Conservation (phyloP, 495 filamentous ascomycete genomes). For the Extremus antarcticus region DNA sequence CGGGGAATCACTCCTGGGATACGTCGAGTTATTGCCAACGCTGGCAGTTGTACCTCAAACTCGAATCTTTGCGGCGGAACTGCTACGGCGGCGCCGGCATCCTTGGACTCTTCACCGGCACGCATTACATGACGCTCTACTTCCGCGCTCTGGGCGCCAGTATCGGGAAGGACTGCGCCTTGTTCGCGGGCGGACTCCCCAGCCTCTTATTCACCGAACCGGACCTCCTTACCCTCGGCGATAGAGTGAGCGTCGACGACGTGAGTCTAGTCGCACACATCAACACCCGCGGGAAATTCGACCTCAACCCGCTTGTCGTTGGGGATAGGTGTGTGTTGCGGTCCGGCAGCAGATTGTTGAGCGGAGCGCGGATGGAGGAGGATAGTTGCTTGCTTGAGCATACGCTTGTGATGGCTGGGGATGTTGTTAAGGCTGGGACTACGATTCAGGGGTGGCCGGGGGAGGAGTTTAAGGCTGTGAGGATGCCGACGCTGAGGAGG, state of each 20-base stretch:
- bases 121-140: constrained; percentile 32
- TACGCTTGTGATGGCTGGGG: constrained; percentile 37
- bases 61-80: constrained; percentile 34
- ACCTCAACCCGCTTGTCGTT: constrained; percentile 33
- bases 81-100: constrained; percentile 36
- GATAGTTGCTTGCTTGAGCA: constrained; percentile 39
- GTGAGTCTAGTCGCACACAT: constrained; percentile 38
- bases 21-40: constrained; percentile 34
- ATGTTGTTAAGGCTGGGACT: constrained; percentile 33
- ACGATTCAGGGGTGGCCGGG: constrained; percentile 42
- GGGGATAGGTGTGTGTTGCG: constrained; percentile 37
- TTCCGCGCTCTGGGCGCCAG: constrained; percentile 36
- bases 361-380: constrained; percentile 34
- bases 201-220: constrained; percentile 40
- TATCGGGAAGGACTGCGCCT: constrained; percentile 37
- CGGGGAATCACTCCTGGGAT: constrained; percentile 40
- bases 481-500: constrained; percentile 8
- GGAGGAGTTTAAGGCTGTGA: constrained; percentile 23
- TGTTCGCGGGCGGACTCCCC: constrained; percentile 36
- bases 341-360: constrained; percentile 33
- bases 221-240: constrained; percentile 36
- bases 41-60: constrained; percentile 37
- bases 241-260: constrained; percentile 38
- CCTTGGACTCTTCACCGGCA: constrained; percentile 34
- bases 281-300: constrained; percentile 38